Evolutionary conservation across 345 rosid genomes (phyloP), one percentile per base, ranked within the genome.

Genomic region (Dipteronia sinensis): DNA sequence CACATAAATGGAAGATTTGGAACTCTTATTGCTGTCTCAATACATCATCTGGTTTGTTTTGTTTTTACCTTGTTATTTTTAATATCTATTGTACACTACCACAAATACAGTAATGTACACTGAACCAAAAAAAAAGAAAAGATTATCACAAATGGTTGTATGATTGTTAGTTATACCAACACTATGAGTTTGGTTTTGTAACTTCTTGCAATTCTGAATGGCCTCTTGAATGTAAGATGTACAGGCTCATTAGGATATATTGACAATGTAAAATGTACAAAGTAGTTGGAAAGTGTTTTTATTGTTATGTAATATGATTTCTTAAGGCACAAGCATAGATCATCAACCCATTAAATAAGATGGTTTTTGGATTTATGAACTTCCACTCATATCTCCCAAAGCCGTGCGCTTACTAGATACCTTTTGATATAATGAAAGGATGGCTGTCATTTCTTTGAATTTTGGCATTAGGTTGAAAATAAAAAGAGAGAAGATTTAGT

Each of bases 1-100:
- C 88, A 90, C 77, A 88, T 88, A 65, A 88, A 88, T 83, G 91
- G 91, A 77, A 87, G 88, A 87, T 88, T 83, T 77, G 91, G 91
- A 71, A 83, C 88, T 16, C 87, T 88, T 23, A 85, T 88, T 40
- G 84, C 89, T 40, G 90, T 88, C 68, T 90, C 91, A 40, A 85
- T 88, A 78, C 90, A 88, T 67, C 91, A 89, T 78, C 84, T 87
- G 92, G 92, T 89, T 85, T 68, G 90, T n/a, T n/a, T n/a, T n/a
- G n/a, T 77, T 69, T 72, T 73, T 61, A 56, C 71, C 78, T 82
- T 44, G 65, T 23, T 29, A 62, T 25, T 19, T 74, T 79, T 40
- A 29, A 1, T 67, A n/a, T 63, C 38, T 58, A 20, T 65, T 2
- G 19, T 59, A 13, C 38, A 34, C 61, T 27, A 47, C 19, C 73